phyloP scores from a whole-genome alignment of 2,329 filamentous ascomycete species.

The Pestalotiopsis sp. region DNA sequence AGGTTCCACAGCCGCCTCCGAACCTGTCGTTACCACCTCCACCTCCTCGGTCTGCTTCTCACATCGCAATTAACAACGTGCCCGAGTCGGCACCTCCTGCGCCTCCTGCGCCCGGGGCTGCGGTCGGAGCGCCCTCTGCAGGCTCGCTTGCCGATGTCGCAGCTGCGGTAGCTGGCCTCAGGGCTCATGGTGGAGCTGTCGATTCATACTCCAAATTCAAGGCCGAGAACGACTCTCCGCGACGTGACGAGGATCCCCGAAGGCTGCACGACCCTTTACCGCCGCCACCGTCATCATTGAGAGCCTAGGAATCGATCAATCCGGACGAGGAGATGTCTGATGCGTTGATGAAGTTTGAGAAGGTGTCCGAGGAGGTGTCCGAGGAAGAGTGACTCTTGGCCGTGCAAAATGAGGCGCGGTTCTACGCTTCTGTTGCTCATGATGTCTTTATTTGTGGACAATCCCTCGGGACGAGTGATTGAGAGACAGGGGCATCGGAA shows the following conservation, averaged over 20 bases:
- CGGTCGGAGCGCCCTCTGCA: slow-evolving; percentile 23
- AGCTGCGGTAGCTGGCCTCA: slow-evolving; percentile 32
- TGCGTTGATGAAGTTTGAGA: not conserved
- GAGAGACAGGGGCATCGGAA: not conserved
- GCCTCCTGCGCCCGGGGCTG: slow-evolving; percentile 16
- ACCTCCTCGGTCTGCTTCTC: slow-evolving; percentile 16
- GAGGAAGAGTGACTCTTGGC: not conserved
- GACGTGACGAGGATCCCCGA: slow-evolving; percentile 55
- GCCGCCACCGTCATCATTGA: slow-evolving; percentile 29
- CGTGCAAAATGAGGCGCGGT: not conserved
- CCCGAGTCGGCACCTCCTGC: slow-evolving; percentile 13
- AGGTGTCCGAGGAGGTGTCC: not conserved
- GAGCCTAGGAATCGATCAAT: slow-evolving; percentile 20
- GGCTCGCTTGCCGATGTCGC: slow-evolving; percentile 36
- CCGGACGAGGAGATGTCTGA: not conserved
- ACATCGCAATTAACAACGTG: not conserved
- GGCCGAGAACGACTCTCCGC: slow-evolving; percentile 38
- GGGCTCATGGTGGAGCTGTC: slow-evolving; percentile 23
- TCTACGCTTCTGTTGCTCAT: not conserved
- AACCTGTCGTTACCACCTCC: slow-evolving; percentile 70
- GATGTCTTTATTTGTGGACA: not conserved
- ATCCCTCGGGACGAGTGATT: not conserved
- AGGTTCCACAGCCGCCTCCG: slow-evolving; percentile 80
- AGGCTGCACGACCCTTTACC: slow-evolving; percentile 44
- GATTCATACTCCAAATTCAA: slow-evolving; percentile 36